These are phyloP conservation scores for Trichosporon faecale DNA, from an alignment of 1,284 basidiomycete genomes.

Conservation along the genomic window DNA sequence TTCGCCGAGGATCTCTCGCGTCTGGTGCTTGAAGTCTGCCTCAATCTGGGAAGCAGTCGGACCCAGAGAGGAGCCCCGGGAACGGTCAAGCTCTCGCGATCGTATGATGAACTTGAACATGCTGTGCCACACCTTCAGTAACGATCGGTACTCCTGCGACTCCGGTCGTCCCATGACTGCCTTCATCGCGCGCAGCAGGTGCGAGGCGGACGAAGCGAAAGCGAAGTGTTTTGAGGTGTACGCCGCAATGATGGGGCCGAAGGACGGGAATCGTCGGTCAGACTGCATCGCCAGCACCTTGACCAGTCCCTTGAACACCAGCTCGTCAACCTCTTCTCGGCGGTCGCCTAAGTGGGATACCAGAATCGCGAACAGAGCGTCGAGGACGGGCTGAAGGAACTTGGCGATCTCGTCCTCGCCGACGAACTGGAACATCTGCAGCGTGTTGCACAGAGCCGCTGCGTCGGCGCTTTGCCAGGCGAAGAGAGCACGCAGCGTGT, in stretches of 20 bases:
- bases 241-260: constrained; percentile 85
- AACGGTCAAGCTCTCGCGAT: constrained; percentile 80
- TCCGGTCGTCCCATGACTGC: constrained; percentile 72
- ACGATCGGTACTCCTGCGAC: constrained; percentile 73
- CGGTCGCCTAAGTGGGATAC: constrained; percentile 67
- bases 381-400: constrained; percentile 87
- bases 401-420: constrained; percentile 92
- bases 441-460: constrained; percentile 66
- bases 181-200: constrained; percentile 82
- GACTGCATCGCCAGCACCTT: constrained; percentile 85
- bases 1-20: constrained; percentile 69
- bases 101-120: constrained; percentile 91
- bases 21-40: constrained; percentile 75
- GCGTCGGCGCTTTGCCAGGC: constrained; percentile 73
- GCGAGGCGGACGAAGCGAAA: constrained; percentile 70
- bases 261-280: constrained; percentile 93
- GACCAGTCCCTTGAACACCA: constrained; percentile 87
- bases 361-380: constrained; percentile 87
- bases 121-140: constrained; percentile 92
- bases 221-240: constrained; percentile 90
- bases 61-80: constrained; percentile 71
- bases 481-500: constrained; percentile 74
- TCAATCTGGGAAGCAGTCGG: constrained; percentile 83
- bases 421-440: constrained; percentile 87
- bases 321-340: constrained; percentile 70